A percentile compares a stretch with the other conserved stretches of the same genome.
Evolutionary conservation across 2,329 filamentous ascomycete genomes (phyloP).

Genomic region (Diaporthe eres): DNA sequence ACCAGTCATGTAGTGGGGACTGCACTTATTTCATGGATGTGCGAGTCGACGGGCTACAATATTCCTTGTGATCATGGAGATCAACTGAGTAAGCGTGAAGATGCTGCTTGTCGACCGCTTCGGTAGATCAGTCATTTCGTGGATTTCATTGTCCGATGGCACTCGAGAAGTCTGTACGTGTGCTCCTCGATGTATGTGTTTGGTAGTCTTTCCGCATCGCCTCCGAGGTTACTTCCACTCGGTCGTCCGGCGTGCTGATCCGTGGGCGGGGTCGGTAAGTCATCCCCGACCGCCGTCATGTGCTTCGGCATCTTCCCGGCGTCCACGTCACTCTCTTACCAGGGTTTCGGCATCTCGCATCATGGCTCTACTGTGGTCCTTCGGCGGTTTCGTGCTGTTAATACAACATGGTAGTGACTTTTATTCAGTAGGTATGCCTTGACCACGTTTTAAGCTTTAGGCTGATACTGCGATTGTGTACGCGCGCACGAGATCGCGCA

Average conservation of each 20-base stretch:
- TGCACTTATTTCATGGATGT: neutral
- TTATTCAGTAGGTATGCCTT: neutral
- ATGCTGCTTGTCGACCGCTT: neutral
- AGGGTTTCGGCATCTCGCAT: neutral
- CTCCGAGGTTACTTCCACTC: neutral
- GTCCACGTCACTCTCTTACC: no score
- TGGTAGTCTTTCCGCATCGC: neutral
- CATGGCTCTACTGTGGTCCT: neutral
- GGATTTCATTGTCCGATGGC: neutral
- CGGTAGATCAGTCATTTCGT: neutral
- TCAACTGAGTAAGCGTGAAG: neutral
- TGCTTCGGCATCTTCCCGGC: neutral
- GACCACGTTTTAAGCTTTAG: neutral
- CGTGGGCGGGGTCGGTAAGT: neutral
- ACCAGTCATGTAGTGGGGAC: neutral
- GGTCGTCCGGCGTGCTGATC: neutral
- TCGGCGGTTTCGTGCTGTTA: fast-evolving
- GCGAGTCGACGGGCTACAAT: neutral
- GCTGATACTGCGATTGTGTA: neutral
- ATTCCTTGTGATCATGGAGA: neutral
- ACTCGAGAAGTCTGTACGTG: neutral
- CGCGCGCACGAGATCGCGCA: no score
- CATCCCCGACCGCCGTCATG: neutral
- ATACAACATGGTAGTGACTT: neutral
- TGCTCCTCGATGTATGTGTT: neutral